A percentile compares a stretch with the other conserved stretches of the same genome.
These are phyloP conservation scores for Rhytidhysteron rufulum DNA, from an alignment of 2,329 filamentous ascomycete genomes.

Conservation along the genomic window DNA sequence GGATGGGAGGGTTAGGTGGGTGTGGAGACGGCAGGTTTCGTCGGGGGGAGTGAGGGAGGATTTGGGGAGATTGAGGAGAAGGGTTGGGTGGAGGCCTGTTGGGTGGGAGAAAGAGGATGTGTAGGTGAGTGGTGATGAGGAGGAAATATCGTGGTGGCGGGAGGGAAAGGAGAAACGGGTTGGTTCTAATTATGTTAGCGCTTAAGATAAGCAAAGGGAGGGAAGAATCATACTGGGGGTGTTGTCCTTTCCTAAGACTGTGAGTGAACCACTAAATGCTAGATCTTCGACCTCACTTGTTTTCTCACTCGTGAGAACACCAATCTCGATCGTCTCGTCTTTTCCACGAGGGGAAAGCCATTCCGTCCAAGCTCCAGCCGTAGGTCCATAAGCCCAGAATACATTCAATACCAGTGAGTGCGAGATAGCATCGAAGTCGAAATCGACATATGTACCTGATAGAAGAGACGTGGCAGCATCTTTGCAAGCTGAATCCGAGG, in stretches of 20 bases:
- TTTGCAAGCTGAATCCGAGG: slow-evolving; percentile 48
- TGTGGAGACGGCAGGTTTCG: slow-evolving; percentile 64
- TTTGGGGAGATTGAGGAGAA: slow-evolving; percentile 64
- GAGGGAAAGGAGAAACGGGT: slow-evolving; percentile 82
- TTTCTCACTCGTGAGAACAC: slow-evolving; percentile 66
- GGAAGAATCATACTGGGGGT: slow-evolving; percentile 52
- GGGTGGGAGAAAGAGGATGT: slow-evolving; percentile 63
- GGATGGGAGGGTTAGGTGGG: slow-evolving; percentile 79
- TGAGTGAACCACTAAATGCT: slow-evolving; percentile 72
- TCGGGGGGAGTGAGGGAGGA: slow-evolving; percentile 44
- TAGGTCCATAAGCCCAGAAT: slow-evolving; percentile 50
- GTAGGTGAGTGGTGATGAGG: slow-evolving; percentile 58
- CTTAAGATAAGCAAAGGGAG: not conserved
- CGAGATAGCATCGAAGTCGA: slow-evolving; percentile 71
- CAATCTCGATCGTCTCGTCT: slow-evolving; percentile 69
- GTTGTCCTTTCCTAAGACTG: slow-evolving; percentile 70
- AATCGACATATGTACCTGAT: slow-evolving; percentile 64
- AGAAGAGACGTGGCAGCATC: slow-evolving; percentile 44
- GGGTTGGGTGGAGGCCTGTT: slow-evolving; percentile 77
- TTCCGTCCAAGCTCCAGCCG: slow-evolving; percentile 45
- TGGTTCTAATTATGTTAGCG: slow-evolving; percentile 50
- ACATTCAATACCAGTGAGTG: slow-evolving; percentile 63
- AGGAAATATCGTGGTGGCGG: slow-evolving; percentile 62
- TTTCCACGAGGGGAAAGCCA: slow-evolving; percentile 26
- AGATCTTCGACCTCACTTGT: slow-evolving; percentile 69